phyloP scores from a whole-genome alignment of 163 green algal genomes.

The Scenedesmus sp. region DNA sequence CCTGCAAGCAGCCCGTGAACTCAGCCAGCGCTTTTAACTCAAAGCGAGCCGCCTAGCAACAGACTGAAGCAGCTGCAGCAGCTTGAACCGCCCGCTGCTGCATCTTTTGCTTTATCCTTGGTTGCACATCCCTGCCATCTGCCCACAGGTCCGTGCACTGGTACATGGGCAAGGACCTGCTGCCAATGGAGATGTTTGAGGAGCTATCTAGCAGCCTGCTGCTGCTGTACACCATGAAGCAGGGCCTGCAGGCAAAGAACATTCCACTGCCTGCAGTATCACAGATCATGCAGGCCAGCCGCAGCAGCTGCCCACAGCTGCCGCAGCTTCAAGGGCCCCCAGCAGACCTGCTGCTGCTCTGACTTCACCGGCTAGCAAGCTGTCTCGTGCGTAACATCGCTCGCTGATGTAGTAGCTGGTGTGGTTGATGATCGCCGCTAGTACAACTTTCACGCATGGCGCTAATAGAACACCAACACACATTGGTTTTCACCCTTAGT shows the following conservation, averaged over 20 bases:
- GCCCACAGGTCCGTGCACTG: neutral
- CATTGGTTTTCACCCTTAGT: too few species aligned
- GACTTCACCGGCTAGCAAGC: neutral
- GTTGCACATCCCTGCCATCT: neutral
- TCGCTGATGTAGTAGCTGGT: neutral
- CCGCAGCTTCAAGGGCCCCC: neutral
- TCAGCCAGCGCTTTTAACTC: neutral
- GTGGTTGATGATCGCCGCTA: neutral
- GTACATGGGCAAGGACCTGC: constrained; percentile 2
- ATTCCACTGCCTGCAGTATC: neutral
- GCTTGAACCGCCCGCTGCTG: neutral
- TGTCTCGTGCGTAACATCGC: neutral
- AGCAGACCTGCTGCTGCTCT: neutral
- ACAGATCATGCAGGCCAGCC: neutral
- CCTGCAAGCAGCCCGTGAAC: neutral
- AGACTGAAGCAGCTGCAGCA: neutral
- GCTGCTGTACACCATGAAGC: neutral
- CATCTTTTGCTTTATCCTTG: neutral
- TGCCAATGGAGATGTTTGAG: neutral
- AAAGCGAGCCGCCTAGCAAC: neutral
- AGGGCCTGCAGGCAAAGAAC: neutral
- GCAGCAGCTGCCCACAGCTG: neutral
- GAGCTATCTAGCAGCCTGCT: neutral
- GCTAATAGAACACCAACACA: too few species aligned
- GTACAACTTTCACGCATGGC: too few species aligned